Evolutionary conservation across 108 stramenopile genomes (phyloP).

Genomic region (Cyclotella kingstonii): DNA sequence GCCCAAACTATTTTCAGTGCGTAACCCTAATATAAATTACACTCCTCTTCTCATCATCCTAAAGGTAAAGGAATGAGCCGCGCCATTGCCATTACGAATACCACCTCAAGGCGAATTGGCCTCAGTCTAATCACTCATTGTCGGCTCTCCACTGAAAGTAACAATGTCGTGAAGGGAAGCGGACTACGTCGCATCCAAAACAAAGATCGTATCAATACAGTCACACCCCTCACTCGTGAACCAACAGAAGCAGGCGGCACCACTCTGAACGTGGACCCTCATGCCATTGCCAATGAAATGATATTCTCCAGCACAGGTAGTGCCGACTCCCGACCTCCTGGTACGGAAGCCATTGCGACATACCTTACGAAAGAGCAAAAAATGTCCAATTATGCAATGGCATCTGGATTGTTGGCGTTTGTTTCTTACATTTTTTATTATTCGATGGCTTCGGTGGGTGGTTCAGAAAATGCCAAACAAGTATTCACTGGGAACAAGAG

Average conservation of each 20-base stretch:
- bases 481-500: constrained; percentile 9
- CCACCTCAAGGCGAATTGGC: too few species aligned
- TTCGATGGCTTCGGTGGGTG: constrained; percentile 43
- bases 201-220: constrained; percentile 2
- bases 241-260: not conserved
- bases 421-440: constrained; percentile 49
- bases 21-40: too few species aligned
- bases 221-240: not conserved
- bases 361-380: constrained; percentile 34
- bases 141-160: too few species aligned
- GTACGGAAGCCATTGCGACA: constrained; percentile 34
- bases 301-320: not conserved
- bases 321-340: constrained; percentile 14
- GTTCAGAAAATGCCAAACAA: constrained; percentile 27
- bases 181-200: constrained; percentile 25
- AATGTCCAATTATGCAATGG: constrained; percentile 46
- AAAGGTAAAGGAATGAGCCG: too few species aligned
- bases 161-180: not conserved
- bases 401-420: constrained; percentile 40
- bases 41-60: too few species aligned
- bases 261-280: constrained; percentile 27
- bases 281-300: constrained; percentile 41
- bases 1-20: too few species aligned
- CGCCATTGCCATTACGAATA: too few species aligned
- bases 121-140: too few species aligned